phyloP scores from a whole-genome alignment of 805 yeast species.

The Monosporozyma servazzii region DNA sequence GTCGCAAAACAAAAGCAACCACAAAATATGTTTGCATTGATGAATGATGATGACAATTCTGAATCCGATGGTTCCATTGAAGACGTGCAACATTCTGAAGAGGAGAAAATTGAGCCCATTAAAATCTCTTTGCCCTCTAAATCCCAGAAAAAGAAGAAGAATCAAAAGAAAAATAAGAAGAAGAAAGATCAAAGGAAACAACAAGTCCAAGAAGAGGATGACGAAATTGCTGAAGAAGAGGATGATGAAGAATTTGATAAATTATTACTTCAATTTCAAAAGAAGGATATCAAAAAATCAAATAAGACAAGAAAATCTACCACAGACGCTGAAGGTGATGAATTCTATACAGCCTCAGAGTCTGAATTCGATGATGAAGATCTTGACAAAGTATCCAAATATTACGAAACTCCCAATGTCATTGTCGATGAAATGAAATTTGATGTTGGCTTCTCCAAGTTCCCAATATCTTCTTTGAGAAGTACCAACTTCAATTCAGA shows the following conservation, averaged over 20 bases:
- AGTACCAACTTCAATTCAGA: slow-evolving; percentile 17
- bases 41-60: slow-evolving; percentile 15
- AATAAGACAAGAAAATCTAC: slow-evolving; percentile 6
- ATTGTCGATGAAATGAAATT: slow-evolving; percentile 29
- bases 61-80: slow-evolving; percentile 6
- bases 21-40: slow-evolving; percentile 22
- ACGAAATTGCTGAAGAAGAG: slow-evolving; percentile 17
- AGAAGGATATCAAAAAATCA: slow-evolving; percentile 18
- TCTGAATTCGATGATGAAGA: slow-evolving; percentile 20
- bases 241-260: slow-evolving; percentile 53
- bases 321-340: slow-evolving; percentile 29
- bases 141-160: slow-evolving; percentile 20
- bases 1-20: slow-evolving; percentile 3
- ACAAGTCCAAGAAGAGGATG: slow-evolving; percentile 9
- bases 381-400: slow-evolving; percentile 6
- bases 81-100: slow-evolving; percentile 9
- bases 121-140: slow-evolving; percentile 2
- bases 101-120: neutral
- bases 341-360: slow-evolving; percentile 37
- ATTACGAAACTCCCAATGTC: slow-evolving; percentile 17
- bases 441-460: slow-evolving; percentile 21
- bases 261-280: slow-evolving; percentile 38
- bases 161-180: slow-evolving; percentile 15
- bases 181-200: slow-evolving; percentile 17
- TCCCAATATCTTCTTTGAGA: slow-evolving; percentile 11